Base-by-base conservation (phyloP, 768 basidiomycete genomes). In the Mycena metata region DNA sequence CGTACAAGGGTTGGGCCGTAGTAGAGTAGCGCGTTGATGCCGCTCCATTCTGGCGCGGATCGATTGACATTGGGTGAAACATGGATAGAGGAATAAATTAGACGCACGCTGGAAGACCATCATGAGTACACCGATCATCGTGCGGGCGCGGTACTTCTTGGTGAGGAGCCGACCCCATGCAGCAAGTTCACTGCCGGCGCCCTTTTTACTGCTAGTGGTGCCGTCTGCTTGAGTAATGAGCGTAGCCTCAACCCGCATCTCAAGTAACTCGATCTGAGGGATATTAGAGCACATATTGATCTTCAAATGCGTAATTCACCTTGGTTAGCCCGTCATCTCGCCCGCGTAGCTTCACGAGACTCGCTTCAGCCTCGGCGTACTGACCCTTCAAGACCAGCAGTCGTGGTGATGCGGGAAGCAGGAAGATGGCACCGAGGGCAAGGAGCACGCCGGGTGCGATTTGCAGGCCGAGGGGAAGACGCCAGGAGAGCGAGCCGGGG, bases 41-140 rank as follows among this genome's bases (percentile, higher is more conserved):
- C 94, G 65, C 89, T 91, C 94, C 94, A 95, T 80, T 95, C 93
- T 95, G 72, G 16, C 33, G 36, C 11, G 30, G 30, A 30, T 30
- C 11, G 3, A 23, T 26, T 17, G 1, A 1, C 5, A 24, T 6
- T 52, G 2, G 42, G 23, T 36, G 23, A 4, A 16, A 9, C 12
- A 16, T 11, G 26, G 17, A 21, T 5, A 6, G 36, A 55, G 39
- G 35, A 15, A 55, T 19, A 52, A 50, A 24, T 3, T 52, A 30
- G 19, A 79, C 89, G 45, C 70, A 93, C 93, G 94, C 78, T 95
- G 94, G 72, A 94, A 95, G 58, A 92, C 88, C 90, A 94, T 93
- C 71, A 94, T 86, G 74, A 89, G 78, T 10, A 93, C 82, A 3
- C 92, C 93, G 43, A 94, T 86, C 74, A 86, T 77, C 0, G 93